Evolutionary conservation across 1,139 yeast genomes (phyloP).

Genomic region (Suhomyces chickasaworum): DNA sequence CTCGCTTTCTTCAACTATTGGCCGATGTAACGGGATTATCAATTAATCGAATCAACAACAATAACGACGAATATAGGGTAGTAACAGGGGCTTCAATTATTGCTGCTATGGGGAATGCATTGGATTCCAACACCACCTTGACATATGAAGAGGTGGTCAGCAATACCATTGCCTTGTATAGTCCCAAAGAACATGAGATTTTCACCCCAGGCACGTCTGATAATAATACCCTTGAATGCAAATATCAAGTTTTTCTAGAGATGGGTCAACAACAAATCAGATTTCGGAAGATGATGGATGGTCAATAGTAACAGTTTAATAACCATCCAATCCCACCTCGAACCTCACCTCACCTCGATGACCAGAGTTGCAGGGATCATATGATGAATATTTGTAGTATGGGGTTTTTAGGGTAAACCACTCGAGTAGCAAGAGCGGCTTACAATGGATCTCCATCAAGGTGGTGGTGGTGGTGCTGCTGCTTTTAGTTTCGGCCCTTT

Average conservation of each 20-base stretch:
- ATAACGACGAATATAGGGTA: slow-evolving; percentile 30
- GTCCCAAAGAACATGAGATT: background rate
- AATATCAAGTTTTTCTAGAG: slow-evolving; percentile 1
- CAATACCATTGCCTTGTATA: background rate
- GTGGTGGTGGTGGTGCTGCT: too few species aligned
- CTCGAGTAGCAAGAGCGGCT: background rate
- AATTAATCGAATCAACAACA: slow-evolving; percentile 22
- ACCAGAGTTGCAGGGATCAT: background rate
- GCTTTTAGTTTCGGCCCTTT: background rate
- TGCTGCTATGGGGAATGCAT: slow-evolving; percentile 17
- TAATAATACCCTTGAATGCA: background rate
- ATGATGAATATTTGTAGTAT: too few species aligned
- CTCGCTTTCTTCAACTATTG: slow-evolving; percentile 38
- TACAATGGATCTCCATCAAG: background rate
- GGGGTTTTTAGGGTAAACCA: too few species aligned
- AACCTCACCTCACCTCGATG: too few species aligned
- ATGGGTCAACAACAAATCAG: slow-evolving; percentile 23
- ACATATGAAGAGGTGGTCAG: slow-evolving; percentile 1
- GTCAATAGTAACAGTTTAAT: background rate
- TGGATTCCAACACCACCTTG: background rate
- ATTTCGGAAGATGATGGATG: slow-evolving; percentile 25
- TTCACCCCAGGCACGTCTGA: background rate
- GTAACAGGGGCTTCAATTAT: slow-evolving; percentile 43
- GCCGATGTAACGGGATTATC: slow-evolving; percentile 25
- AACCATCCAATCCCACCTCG: too few species aligned